Evolutionary conservation across 768 basidiomycete genomes (phyloP), one percentile per base, ranked within the genome.

Genomic region (Mrakia blollopis): DNA sequence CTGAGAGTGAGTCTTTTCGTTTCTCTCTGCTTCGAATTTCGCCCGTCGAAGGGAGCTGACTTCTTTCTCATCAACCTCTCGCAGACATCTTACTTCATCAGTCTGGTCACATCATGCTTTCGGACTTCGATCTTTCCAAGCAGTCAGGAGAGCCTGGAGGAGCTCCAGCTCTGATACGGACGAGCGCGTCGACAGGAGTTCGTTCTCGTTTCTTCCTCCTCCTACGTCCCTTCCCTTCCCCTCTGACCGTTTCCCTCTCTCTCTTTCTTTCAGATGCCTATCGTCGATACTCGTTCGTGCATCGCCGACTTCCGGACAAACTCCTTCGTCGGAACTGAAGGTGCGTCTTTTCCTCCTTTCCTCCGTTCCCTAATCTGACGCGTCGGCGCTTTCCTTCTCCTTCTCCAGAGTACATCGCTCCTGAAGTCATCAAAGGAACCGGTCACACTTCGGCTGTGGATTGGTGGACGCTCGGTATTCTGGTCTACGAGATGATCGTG

Each of bases 241-340:
- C 70, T 70, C 54, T 79, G 79, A 57, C 76, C 47, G n/a, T 52
- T 35, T 25, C n/a, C 14, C 16, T 18, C 0, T 50, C 16, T 21
- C 10, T 14, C 37, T 1, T 81, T 72, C 14, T 11, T 47, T 7
- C 82, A 95, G 94, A 87, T 92, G 47, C 94, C 94, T 63, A 86
- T 98, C 81, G 91, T 99, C 79, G 95, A 99, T 85, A 99, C 97
- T 23, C 91, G 93, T 87, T 92, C 92, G 70, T 98, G 96, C 85
- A 98, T 97, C 73, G 94, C 91, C 54, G 93, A 98, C 85, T 97
- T 98, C 85, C 88, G 96, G 83, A 98, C 97, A 30, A 98, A 98
- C 85, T 97, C 94, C 60, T 99, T 99, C 85, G 97, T 99, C 80
- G 97, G 97, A 37, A 99, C 97, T 37, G 97, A 99, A 88, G 96